Percentiles rank a stretch among this genome's conserved stretches.
Evolutionary conservation across 108 stramenopile genomes (phyloP).

Genomic region (Pseudonitzschia delicatissima): DNA sequence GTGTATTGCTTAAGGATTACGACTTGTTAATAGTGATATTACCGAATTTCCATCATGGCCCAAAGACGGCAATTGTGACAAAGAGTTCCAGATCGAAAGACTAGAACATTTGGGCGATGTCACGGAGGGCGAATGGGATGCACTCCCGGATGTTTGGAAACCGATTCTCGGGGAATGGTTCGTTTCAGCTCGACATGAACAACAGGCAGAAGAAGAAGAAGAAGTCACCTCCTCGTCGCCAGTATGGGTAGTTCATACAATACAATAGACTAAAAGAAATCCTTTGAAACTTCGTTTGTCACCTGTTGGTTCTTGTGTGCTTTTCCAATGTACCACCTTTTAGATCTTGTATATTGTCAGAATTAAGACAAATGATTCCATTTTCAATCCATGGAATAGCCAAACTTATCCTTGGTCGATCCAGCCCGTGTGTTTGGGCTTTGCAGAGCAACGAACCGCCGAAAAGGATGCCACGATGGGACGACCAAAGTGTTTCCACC

Average conservation of each 20-base stretch:
- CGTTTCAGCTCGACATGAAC: neutral
- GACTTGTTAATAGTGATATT: neutral
- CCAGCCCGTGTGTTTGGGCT: conserved; percentile 25
- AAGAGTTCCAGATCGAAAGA: neutral
- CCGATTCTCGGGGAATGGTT: neutral
- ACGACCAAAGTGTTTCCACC: conserved; percentile 6
- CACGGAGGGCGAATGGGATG: neutral
- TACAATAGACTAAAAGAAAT: too few relatives aligned
- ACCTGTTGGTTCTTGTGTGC: too few relatives aligned
- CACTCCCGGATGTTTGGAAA: neutral
- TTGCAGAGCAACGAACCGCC: neutral
- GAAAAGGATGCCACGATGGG: conserved; percentile 19
- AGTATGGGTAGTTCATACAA: neutral
- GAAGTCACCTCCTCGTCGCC: neutral
- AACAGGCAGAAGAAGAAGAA: neutral
- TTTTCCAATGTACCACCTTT: too few relatives aligned
- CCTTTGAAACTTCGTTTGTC: too few relatives aligned
- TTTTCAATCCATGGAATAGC: too few relatives aligned
- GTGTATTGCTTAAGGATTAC: conserved; percentile 6
- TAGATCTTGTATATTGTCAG: too few relatives aligned
- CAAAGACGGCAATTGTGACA: neutral
- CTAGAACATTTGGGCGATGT: neutral
- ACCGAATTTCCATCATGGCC: neutral
- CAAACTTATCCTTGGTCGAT: conserved; percentile 18
- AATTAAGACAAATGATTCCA: too few relatives aligned